phyloP scores from a whole-genome alignment of 345 rosid genomes.

The Clarkia xantiana region DNA sequence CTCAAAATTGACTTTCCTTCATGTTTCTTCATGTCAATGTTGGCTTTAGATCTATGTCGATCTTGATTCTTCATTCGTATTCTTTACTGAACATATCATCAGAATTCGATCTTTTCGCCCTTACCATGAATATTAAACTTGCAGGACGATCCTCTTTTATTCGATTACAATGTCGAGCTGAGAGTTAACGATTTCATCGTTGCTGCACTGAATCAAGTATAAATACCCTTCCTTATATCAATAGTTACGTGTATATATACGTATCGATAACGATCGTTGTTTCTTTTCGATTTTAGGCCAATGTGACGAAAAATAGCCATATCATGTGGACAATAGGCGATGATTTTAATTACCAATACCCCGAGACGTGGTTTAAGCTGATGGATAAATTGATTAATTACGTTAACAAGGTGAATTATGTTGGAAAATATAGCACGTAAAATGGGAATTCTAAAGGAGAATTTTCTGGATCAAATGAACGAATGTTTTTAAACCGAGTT shows the following conservation, averaged over 20 bases:
- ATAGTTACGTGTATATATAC: too few relatives aligned
- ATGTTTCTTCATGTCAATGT: too few relatives aligned
- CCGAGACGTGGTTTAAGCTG: constrained; percentile 87
- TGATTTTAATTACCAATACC: constrained; percentile 83
- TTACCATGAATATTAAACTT: constrained; percentile 1
- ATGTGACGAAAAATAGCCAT: constrained; percentile 61
- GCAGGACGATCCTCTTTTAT: constrained; percentile 54
- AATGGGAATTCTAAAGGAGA: too few relatives aligned
- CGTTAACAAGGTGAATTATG: constrained; percentile 54
- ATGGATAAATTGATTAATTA: constrained; percentile 84
- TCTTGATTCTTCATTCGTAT: too few relatives aligned
- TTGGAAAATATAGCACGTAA: too few relatives aligned
- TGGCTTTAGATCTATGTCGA: too few relatives aligned
- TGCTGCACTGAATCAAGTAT: constrained; percentile 61
- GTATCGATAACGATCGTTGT: neutral
- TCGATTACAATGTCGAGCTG: constrained; percentile 45
- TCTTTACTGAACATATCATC: too few relatives aligned
- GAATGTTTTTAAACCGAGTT: too few relatives aligned
- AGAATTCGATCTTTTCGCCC: too few relatives aligned
- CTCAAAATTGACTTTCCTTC: too few relatives aligned
- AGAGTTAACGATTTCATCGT: constrained; percentile 42
- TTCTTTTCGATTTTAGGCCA: constrained; percentile 33
- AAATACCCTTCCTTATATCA: neutral
- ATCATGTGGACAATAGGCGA: constrained; percentile 99
- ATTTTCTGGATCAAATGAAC: too few relatives aligned